These are phyloP conservation scores for Schizochytrium sp. DNA, from an alignment of 108 stramenopile species.

Conservation along the genomic window DNA sequence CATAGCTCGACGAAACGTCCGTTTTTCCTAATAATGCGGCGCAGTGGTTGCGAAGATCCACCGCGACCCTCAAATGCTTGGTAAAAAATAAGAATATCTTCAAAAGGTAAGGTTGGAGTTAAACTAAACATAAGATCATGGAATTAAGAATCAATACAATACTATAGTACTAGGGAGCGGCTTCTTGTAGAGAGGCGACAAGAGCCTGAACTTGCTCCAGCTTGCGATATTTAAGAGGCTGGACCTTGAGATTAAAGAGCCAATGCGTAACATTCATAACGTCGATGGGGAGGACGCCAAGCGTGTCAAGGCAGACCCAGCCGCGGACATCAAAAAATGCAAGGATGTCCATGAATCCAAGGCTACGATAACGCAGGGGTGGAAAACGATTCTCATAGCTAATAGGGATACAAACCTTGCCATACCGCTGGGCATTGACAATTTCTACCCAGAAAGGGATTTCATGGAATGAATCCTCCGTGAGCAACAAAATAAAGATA, in stretches of 20 bases:
- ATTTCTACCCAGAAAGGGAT: conserved; percentile 28
- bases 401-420: neutral
- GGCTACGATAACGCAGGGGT: neutral
- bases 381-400: neutral
- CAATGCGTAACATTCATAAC: neutral
- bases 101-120: too few relatives aligned
- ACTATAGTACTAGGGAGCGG: too few relatives aligned
- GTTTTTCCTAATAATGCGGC: too few relatives aligned
- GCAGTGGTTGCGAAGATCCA: too few relatives aligned
- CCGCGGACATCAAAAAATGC: neutral
- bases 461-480: neutral
- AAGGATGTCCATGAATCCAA: neutral
- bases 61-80: too few relatives aligned
- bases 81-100: too few relatives aligned
- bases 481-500: neutral
- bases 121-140: too few relatives aligned
- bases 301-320: neutral
- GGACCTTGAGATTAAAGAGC: neutral
- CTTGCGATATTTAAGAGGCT: neutral
- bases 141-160: too few relatives aligned
- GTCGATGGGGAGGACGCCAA: conserved; percentile 6
- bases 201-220: neutral
- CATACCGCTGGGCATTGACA: neutral
- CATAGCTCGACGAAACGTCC: too few relatives aligned
- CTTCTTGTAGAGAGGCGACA: neutral